phyloP scores from a whole-genome alignment of 345 rosid genomes.

The Excoecaria cochinchinensis region DNA sequence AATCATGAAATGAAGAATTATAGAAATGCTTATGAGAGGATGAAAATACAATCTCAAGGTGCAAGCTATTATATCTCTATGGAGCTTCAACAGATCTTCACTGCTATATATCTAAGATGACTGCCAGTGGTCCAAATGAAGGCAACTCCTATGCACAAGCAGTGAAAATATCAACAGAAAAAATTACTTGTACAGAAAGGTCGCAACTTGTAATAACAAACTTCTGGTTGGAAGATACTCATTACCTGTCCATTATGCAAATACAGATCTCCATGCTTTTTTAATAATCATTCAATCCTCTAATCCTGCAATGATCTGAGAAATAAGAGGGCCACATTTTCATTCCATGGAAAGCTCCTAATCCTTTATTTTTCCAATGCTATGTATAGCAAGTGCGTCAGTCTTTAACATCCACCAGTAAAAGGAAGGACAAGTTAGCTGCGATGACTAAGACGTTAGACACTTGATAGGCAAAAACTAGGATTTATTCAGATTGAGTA shows the following conservation, averaged over 20 bases:
- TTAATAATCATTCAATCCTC: not conserved
- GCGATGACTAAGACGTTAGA: not conserved
- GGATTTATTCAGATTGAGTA: not conserved
- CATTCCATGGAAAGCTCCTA: not conserved
- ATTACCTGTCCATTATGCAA: not conserved
- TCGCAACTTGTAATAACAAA: not conserved
- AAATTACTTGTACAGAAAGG: not conserved
- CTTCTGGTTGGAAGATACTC: not conserved
- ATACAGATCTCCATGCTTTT: slow-evolving; percentile 1
- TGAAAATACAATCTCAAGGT: too few relatives aligned
- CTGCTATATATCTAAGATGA: too few relatives aligned
- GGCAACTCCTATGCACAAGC: not conserved
- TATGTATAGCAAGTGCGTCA: not conserved
- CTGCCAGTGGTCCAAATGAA: not conserved
- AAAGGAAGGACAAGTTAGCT: not conserved
- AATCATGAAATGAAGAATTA: too few relatives aligned
- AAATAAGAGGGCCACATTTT: not conserved
- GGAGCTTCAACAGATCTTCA: too few relatives aligned
- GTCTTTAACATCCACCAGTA: not conserved
- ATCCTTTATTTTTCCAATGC: not conserved
- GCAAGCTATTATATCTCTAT: too few relatives aligned
- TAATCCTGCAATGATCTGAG: not conserved
- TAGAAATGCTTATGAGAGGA: too few relatives aligned
- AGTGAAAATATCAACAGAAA: not conserved
- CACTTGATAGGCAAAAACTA: not conserved